Base-by-base conservation (phyloP, 176 grass and related monocot species). In the Avena eriantha region DNA sequence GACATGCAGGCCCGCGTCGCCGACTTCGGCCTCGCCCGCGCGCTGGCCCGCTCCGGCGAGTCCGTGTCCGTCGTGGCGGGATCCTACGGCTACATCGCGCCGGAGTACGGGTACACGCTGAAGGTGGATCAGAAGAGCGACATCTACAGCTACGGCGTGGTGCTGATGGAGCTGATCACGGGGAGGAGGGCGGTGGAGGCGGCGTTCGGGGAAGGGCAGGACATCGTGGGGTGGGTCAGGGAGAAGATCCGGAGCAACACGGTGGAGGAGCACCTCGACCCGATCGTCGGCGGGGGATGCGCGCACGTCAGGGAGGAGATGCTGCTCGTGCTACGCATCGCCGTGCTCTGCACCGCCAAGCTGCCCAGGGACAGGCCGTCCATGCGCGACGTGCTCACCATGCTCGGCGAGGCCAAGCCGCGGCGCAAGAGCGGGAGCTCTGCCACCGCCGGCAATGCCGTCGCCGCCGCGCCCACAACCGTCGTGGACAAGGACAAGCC, bases 41-140 rank as follows among this genome's bases (percentile, higher is more conserved):
- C 77, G 4, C 79, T 98, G 21, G 77, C 76, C 0, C 75, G 86
- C 63, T 24, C 87, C 73, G 84, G 91, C 39, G 93, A 98, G 71
- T 86, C 90, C 0, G 81, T 98, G 67, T 95, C 96, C 48, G 88
- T 94, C 75, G 92, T 96, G 48, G 96, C 90, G 24, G 96, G 93
- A 19, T 98, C 96, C 22, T 94, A 98, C 79, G 96, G 96, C n/a
- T 96, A 98, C 83, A 98, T 98, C 64, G 96, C 96, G 21, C 96
- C 96, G 73, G 96, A 98, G 88, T 98, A 98, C 54, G 93, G 93
- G 17, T 98, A 98, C 93, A 96, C 93, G 55, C 78, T 96, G 18
- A 98, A 95, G 92, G 96, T 98, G 84, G 96, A 98, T 17, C 88
- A 96, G 90, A 98, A 96, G 96, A 96, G 93, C 78, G 96, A 98